These are phyloP conservation scores for Alternaria ventricosa DNA, from an alignment of 2,329 filamentous ascomycete species.

Conservation along the genomic window DNA sequence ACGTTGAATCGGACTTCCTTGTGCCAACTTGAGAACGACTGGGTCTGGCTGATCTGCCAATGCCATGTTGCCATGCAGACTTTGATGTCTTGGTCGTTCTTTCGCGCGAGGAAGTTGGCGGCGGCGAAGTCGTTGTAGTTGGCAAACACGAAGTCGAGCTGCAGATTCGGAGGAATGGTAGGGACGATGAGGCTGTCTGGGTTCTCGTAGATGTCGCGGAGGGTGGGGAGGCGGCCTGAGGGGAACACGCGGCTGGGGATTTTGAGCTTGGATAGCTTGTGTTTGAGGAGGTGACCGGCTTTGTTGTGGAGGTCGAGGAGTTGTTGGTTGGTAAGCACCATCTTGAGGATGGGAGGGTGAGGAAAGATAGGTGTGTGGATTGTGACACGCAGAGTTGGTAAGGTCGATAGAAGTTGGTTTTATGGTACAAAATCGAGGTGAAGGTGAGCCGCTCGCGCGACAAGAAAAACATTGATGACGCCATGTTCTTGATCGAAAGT, in stretches of 20 bases:
- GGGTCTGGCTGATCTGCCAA: constrained; percentile 6
- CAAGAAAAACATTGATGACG: too few relatives aligned
- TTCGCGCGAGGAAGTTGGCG: background rate
- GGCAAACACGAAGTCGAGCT: background rate
- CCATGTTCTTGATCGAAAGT: too few relatives aligned
- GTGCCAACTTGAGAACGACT: constrained; percentile 4
- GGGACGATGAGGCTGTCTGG: too few relatives aligned
- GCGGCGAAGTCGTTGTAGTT: background rate
- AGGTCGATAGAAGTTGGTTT: background rate
- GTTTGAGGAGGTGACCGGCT: background rate
- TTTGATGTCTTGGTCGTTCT: constrained; percentile 1
- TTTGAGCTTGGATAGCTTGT: background rate
- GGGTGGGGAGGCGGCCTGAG: background rate
- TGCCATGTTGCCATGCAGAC: constrained; percentile 2
- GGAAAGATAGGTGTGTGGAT: background rate
- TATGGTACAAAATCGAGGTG: background rate
- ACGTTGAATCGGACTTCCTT: constrained; percentile 4
- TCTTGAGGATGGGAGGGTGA: background rate
- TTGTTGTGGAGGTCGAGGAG: background rate
- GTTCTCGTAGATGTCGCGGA: too few relatives aligned
- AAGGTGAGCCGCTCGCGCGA: background rate
- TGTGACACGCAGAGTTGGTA: background rate
- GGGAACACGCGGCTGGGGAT: background rate
- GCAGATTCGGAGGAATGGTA: too few relatives aligned
- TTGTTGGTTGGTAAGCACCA: background rate